phyloP scores from a whole-genome alignment of 139 green algal genomes.

The Limnomonas spitsbergensis region DNA sequence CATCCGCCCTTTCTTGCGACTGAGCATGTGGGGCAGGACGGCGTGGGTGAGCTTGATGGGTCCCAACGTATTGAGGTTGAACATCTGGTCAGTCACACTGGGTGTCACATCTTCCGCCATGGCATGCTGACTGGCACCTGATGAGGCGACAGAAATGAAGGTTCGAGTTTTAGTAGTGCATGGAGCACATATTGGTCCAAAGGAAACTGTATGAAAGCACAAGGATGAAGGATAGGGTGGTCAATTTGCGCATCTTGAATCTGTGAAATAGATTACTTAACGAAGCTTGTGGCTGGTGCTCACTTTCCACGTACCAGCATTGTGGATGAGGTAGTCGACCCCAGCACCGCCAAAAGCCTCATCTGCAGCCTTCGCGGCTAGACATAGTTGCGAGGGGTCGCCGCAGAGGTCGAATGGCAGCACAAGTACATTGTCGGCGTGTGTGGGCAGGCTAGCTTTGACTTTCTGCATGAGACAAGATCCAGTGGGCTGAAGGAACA shows the following conservation, averaged over 20 bases:
- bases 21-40: slow-evolving; percentile 63
- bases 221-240: no score
- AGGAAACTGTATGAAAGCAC: no score
- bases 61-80: slow-evolving; percentile 70
- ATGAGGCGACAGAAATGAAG: not conserved
- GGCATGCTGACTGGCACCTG: slow-evolving; percentile 66
- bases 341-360: slow-evolving; percentile 54
- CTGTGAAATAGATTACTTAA: no score
- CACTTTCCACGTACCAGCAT: slow-evolving; percentile 65
- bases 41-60: slow-evolving; percentile 71
- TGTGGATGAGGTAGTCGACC: slow-evolving; percentile 73
- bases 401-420: slow-evolving; percentile 69
- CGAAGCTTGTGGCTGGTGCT: no score
- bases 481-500: no score
- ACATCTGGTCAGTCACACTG: slow-evolving; percentile 57
- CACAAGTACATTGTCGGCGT: slow-evolving; percentile 39
- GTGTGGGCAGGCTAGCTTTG: not conserved
- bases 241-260: no score
- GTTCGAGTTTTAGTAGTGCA: no score
- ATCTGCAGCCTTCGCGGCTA: slow-evolving; percentile 43
- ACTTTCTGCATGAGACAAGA: not conserved
- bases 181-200: not conserved
- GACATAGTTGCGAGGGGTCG: slow-evolving; percentile 26
- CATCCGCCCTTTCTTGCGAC: slow-evolving; percentile 51
- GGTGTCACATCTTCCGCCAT: slow-evolving; percentile 56